Conservation (phyloP, 1,284 basidiomycete species). For the Moesziomyces parantarcticus region DNA sequence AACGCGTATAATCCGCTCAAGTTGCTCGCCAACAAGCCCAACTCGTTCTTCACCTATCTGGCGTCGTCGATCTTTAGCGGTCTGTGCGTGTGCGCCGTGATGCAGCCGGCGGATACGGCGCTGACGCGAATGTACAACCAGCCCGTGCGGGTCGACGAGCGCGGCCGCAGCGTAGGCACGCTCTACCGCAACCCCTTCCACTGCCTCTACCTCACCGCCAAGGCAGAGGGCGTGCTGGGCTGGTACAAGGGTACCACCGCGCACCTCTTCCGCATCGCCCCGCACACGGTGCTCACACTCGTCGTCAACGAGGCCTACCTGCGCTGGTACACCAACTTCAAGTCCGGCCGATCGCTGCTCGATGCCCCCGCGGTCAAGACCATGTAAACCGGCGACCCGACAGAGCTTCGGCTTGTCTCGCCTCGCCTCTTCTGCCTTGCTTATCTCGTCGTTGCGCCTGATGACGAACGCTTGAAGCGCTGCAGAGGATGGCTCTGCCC, state of each 20-base stretch:
- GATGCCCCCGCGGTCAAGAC: constrained; percentile 38
- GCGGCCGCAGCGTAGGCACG: constrained; percentile 43
- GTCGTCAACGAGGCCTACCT: constrained; percentile 57
- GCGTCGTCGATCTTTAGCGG: constrained; percentile 89
- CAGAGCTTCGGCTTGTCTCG: too few relatives aligned
- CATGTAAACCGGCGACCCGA: constrained; percentile 2
- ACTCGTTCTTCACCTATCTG: constrained; percentile 87
- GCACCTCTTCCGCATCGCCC: constrained; percentile 64
- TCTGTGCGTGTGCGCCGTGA: constrained; percentile 77
- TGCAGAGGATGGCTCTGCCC: too few relatives aligned
- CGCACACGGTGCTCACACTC: constrained; percentile 63
- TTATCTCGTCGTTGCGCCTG: too few relatives aligned
- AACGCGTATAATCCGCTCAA: constrained; percentile 68
- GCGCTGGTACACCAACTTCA: constrained; percentile 57
- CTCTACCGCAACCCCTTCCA: constrained; percentile 80
- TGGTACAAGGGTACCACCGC: constrained; percentile 68
- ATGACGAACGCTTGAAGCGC: too few relatives aligned
- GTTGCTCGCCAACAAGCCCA: constrained; percentile 68
- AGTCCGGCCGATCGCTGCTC: constrained; percentile 42
- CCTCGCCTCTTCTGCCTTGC: neutral
- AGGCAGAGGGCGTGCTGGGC: constrained; percentile 86
- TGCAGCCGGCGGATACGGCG: constrained; percentile 73
- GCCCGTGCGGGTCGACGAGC: constrained; percentile 66
- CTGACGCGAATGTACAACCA: constrained; percentile 96
- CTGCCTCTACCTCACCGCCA: constrained; percentile 94